Percentiles rank a stretch among this genome's conserved stretches.
These are phyloP conservation scores for Bipolaris sorokiniana DNA, from an alignment of 2,329 filamentous ascomycete genomes.

Conservation along the genomic window DNA sequence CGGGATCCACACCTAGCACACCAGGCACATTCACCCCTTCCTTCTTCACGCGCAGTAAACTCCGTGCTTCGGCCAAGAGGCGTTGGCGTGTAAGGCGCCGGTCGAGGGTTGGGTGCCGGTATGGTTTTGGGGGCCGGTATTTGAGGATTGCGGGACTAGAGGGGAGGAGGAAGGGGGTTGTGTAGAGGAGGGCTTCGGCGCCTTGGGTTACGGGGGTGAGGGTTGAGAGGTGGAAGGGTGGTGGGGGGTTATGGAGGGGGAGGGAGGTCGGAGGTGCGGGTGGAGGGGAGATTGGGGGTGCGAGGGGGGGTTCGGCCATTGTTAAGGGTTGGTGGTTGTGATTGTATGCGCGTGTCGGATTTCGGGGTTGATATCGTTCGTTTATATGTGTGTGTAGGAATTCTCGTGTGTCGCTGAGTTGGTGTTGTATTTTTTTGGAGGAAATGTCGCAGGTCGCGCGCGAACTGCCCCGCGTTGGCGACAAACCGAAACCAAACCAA, in stretches of 20 bases:
- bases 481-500: background rate
- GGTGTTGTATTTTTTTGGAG: too few species aligned
- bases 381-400: too few species aligned
- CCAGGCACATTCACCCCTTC: slow-evolving; percentile 84
- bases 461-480: slow-evolving; percentile 16
- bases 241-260: slow-evolving; percentile 37
- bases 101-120: slow-evolving; percentile 89
- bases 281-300: slow-evolving; percentile 27
- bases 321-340: background rate
- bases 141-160: slow-evolving; percentile 79
- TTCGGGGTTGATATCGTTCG: background rate
- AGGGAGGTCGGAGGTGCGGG: slow-evolving; percentile 26
- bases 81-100: slow-evolving; percentile 83
- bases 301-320: slow-evolving; percentile 32
- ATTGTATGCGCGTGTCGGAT: background rate
- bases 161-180: slow-evolving; percentile 76
- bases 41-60: slow-evolving; percentile 76
- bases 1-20: slow-evolving; percentile 72
- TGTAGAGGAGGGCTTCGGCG: slow-evolving; percentile 93
- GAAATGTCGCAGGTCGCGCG: too few species aligned
- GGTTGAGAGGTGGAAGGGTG: slow-evolving; percentile 57
- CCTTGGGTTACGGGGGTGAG: slow-evolving; percentile 85
- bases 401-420: slow-evolving; percentile 2
- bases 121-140: slow-evolving; percentile 87
- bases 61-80: slow-evolving; percentile 85